phyloP scores from a whole-genome alignment of 331 rosid species.

The Arachis monticola region DNA sequence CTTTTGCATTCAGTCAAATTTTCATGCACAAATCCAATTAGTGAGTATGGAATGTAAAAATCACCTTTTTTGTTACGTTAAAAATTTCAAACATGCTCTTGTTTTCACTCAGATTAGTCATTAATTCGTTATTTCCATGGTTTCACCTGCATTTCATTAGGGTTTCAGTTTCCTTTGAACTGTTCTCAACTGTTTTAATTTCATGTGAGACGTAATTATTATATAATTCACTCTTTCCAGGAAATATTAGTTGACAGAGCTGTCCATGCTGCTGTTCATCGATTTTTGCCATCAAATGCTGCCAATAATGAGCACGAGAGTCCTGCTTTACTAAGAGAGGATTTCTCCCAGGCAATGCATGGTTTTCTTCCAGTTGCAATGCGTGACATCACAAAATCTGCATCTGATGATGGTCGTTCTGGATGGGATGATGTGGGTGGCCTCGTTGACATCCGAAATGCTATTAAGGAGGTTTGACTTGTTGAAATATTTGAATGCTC shows the following conservation, averaged over 20 bases:
- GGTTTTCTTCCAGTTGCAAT: constrained; percentile 93
- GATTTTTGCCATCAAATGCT: constrained; percentile 64
- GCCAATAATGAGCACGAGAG: constrained; percentile 51
- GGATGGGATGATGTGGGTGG: constrained; percentile 99
- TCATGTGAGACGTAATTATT: constrained; percentile 21
- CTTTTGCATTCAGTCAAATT: constrained; percentile 31
- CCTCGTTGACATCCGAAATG: constrained; percentile 75
- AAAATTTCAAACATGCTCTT: constrained; percentile 25
- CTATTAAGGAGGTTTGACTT: constrained; percentile 77
- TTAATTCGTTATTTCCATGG: background rate
- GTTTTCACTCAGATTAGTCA: constrained; percentile 25
- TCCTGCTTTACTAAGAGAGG: constrained; percentile 70
- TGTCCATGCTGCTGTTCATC: constrained; percentile 83
- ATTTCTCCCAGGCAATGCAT: constrained; percentile 87
- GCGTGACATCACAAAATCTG: constrained; percentile 85
- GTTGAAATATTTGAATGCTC: constrained; percentile 16
- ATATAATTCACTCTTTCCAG: constrained; percentile 52
- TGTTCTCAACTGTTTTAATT: constrained; percentile 27
- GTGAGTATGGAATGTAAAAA: constrained; percentile 28
- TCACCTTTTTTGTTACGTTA: constrained; percentile 11
- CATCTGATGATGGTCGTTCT: constrained; percentile 77
- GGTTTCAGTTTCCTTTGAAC: constrained; percentile 7
- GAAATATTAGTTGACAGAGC: constrained; percentile 94
- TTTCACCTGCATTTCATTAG: constrained; percentile 24
- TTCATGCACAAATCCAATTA: constrained; percentile 29